Evolutionary conservation across 2,329 filamentous ascomycete genomes (phyloP).

Genomic region (Fusarium sp.): DNA sequence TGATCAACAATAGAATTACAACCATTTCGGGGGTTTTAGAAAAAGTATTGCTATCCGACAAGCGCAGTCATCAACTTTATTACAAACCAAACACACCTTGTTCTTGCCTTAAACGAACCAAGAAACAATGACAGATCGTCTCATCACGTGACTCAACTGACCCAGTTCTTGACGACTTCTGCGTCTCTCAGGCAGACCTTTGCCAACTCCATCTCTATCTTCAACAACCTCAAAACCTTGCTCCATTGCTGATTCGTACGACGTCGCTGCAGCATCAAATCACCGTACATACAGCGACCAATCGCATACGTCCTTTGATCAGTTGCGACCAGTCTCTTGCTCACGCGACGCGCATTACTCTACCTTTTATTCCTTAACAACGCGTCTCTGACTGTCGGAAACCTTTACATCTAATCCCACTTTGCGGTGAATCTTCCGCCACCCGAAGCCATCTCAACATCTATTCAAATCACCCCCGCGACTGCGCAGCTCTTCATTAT

Average conservation of each 20-base stretch:
- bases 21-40: not conserved
- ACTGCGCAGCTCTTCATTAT: constrained; percentile 62
- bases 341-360: constrained; percentile 47
- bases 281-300: constrained; percentile 28
- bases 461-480: constrained; percentile 9
- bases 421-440: constrained; percentile 42
- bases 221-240: constrained; percentile 41
- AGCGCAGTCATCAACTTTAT: constrained; percentile 2
- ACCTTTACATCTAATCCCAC: constrained; percentile 32
- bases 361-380: constrained; percentile 26
- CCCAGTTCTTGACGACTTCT: constrained; percentile 49
- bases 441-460: constrained; percentile 19
- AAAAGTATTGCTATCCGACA: not conserved
- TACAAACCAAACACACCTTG: constrained; percentile 20
- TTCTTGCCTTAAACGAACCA: constrained; percentile 1
- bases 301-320: constrained; percentile 10
- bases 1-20: constrained; percentile 16
- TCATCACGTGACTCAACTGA: constrained; percentile 46
- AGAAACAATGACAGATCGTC: constrained; percentile 22
- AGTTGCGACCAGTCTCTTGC: constrained; percentile 35
- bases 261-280: constrained; percentile 34
- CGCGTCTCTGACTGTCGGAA: constrained; percentile 40
- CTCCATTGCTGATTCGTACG: constrained; percentile 36
- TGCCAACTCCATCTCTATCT: constrained; percentile 44
- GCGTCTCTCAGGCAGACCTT: constrained; percentile 46